These are phyloP conservation scores for Colletotrichum melonis DNA, from an alignment of 2,329 filamentous ascomycete genomes.

Conservation along the genomic window DNA sequence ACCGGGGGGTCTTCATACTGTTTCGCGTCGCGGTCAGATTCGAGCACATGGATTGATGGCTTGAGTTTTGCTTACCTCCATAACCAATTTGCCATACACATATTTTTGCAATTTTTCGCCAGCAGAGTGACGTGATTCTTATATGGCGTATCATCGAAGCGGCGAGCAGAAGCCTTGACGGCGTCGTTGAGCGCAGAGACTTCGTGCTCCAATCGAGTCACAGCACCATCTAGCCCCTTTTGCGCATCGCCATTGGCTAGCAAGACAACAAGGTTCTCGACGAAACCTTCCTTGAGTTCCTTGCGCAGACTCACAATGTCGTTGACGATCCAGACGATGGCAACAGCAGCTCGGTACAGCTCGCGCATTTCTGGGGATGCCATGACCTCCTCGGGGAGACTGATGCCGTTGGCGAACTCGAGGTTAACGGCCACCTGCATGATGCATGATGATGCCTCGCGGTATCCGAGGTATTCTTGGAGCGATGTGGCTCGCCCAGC, in stretches of 20 bases:
- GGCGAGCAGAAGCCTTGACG: neutral
- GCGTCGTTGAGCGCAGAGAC: conserved; percentile 7
- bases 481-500: neutral
- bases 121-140: neutral
- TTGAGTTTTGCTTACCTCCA: conserved; percentile 1
- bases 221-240: conserved; percentile 1
- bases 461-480: conserved; percentile 8
- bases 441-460: conserved; percentile 23
- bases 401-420: conserved; percentile 22
- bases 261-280: conserved; percentile 25
- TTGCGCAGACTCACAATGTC: conserved; percentile 21
- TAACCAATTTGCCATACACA: conserved; percentile 27
- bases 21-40: neutral
- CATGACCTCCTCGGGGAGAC: conserved; percentile 24
- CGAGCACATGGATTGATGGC: too few species aligned
- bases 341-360: conserved; percentile 17
- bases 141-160: neutral
- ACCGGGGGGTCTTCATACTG: conserved; percentile 19
- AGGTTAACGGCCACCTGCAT: conserved; percentile 21
- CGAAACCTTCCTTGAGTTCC: conserved; percentile 23
- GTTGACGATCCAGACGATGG: conserved; percentile 22
- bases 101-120: conserved; percentile 26
- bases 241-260: conserved; percentile 6
- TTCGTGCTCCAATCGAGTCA: conserved; percentile 1
- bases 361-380: conserved; percentile 6